A percentile compares a stretch with the other conserved stretches of the same genome.
Evolutionary conservation across 352 stramenopile species (phyloP).

Genomic region (Phytophthora cryptogea): DNA sequence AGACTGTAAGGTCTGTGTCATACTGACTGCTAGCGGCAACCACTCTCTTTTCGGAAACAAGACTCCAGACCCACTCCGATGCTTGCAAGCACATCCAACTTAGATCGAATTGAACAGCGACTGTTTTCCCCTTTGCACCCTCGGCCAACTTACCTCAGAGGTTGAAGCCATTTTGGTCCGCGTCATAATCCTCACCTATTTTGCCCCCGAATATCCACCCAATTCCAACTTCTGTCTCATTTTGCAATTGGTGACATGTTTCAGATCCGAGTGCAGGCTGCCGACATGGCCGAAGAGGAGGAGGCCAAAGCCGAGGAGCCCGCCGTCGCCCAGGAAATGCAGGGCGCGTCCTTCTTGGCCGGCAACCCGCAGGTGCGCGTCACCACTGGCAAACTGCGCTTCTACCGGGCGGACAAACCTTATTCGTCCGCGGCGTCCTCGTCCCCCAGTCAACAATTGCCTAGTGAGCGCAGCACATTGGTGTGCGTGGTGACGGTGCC

Average conservation of each 20-base stretch:
- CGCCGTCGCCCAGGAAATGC: constrained; percentile 24
- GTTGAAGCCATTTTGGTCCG: constrained; percentile 10
- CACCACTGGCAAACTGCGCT: constrained; percentile 78
- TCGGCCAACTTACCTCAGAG: no score
- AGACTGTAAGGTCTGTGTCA: no score
- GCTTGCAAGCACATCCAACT: no score
- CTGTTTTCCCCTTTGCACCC: no score
- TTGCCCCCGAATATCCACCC: constrained; percentile 3
- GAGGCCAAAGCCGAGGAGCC: constrained; percentile 39
- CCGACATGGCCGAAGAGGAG: constrained; percentile 49
- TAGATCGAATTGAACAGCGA: no score
- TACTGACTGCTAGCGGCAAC: no score
- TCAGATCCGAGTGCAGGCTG: constrained; percentile 80
- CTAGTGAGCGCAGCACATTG: constrained; percentile 72
- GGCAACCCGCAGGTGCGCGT: constrained; percentile 82
- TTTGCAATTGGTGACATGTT: constrained; percentile 57
- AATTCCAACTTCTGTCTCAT: not conserved
- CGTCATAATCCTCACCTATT: not conserved
- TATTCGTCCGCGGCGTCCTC: constrained; percentile 32
- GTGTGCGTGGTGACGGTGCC: constrained; percentile 85
- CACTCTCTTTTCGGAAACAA: no score
- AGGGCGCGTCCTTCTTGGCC: constrained; percentile 62
- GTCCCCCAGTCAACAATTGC: constrained; percentile 44
- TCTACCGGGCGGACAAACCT: constrained; percentile 75
- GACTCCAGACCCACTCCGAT: no score